A percentile compares a stretch with the other conserved stretches of the same genome.
phyloP scores from a whole-genome alignment of 257 asterid genomes.

The Solanum acaule region DNA sequence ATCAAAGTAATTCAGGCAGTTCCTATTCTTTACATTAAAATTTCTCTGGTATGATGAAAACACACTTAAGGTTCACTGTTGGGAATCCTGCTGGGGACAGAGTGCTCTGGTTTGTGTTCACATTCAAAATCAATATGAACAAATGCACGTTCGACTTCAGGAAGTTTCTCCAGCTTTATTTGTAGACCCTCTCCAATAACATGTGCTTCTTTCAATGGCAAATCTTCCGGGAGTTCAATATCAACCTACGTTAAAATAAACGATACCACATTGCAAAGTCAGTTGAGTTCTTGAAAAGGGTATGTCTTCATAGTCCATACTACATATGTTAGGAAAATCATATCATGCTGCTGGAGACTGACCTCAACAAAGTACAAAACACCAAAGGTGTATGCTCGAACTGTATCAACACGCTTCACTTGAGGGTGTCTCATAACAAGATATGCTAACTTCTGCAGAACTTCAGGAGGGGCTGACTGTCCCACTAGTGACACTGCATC shows the following conservation, averaged over 20 bases:
- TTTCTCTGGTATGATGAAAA: background rate
- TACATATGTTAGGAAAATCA: background rate
- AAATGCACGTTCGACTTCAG: conserved; percentile 87
- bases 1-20: background rate
- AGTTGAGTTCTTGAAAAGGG: background rate
- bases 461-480: conserved; percentile 64
- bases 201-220: conserved; percentile 89
- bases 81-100: conserved; percentile 67
- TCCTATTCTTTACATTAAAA: background rate
- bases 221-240: conserved; percentile 74
- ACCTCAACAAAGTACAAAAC: conserved; percentile 90
- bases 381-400: conserved; percentile 95
- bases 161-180: conserved; percentile 68
- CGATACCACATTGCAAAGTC: background rate
- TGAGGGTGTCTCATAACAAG: conserved; percentile 55
- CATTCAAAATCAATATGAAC: conserved; percentile 86
- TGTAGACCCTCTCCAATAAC: conserved; percentile 70
- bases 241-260: conserved; percentile 44
- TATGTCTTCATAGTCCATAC: background rate
- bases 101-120: conserved; percentile 85
- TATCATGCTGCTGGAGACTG: conserved; percentile 9
- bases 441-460: conserved; percentile 37
- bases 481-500: conserved; percentile 52
- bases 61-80: conserved; percentile 45
- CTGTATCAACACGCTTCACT: conserved; percentile 75